Conservation (phyloP, 176 grass and related monocot species). For the Carex pumila region DNA sequence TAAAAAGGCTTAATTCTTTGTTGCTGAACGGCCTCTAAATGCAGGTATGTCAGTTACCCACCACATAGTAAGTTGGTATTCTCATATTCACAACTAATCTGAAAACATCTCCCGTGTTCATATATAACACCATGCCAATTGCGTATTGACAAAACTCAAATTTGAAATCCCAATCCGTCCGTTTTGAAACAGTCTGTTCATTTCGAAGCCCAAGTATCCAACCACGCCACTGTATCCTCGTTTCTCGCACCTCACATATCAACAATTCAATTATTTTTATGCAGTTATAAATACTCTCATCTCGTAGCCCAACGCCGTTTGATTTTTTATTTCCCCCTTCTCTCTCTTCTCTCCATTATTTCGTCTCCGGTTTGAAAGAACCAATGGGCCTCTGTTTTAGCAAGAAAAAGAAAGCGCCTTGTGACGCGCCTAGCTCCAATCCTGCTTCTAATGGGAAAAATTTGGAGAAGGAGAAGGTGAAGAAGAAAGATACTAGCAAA, state of each 20-base stretch:
- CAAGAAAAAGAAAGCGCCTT: slow-evolving; percentile 51
- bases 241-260: not conserved
- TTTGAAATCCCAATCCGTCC: slow-evolving; percentile 51
- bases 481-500: not conserved
- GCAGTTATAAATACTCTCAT: slow-evolving; percentile 12
- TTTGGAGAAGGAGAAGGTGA: slow-evolving; percentile 12
- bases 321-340: not conserved
- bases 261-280: not conserved
- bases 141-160: not conserved
- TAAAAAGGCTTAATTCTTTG: too few species aligned
- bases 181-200: slow-evolving; percentile 24
- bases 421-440: slow-evolving; percentile 14
- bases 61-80: not conserved
- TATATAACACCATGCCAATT: not conserved
- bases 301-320: slow-evolving; percentile 8
- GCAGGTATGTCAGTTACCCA: not conserved
- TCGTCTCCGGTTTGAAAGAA: not conserved
- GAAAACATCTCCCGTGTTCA: not conserved
- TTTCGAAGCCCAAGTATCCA: slow-evolving; percentile 3
- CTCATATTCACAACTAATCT: not conserved
- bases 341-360: not conserved
- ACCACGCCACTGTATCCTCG: not conserved
- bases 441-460: not conserved
- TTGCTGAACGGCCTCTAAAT: not conserved
- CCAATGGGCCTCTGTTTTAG: slow-evolving; percentile 87